Base-by-base conservation (phyloP, 768 basidiomycete genomes). In the Kwoniella heveanensis region DNA sequence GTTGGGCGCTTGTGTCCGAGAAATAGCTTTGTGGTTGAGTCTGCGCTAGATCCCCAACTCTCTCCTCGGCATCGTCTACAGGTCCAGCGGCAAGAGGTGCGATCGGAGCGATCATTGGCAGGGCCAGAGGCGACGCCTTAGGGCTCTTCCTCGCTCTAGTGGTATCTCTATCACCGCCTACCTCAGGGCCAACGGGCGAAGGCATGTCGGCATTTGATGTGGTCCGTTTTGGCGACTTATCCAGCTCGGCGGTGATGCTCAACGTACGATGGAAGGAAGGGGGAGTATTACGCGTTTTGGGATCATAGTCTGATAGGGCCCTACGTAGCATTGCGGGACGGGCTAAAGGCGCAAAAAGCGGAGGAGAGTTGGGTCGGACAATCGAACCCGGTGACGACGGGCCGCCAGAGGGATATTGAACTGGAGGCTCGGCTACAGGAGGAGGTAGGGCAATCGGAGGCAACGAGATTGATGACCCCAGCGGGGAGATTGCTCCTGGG, bases 281-380 rank as follows among this genome's bases (percentile, higher is more conserved):
- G 22, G 65, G 54, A 10, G 57, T 26, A 48, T 26, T 24, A 21
- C 66, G 62, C 19, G 39, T 27, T 17, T 64, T 51, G 9, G 64
- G 24, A 50, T 76, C 72, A 39, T 68, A 71, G 50, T 76, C 74
- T 29, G 74, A 76, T 15, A 73, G 13, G 0, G 74, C 70, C 17
- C 74, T 63, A 2, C 75, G 66, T 13, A 73, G 57, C 9, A 29
- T 36, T 2, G 63, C 64, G 1, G 71, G 74, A 1, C 74, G 62
- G 26, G 73, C 68, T 13, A 68, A 54, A n/a, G 73, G 70, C 8
- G 58, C 58, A 48, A 67, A 71, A 1, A 67, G 56, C 0, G 69
- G 69, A 27, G 66, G 64, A 1, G 69, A 67, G 3, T 26, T 26
- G 22, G 48, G 48, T 10, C 48, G 13, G 19, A 39, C 53, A 26